Evolutionary conservation across 176 grass and related monocot genomes (phyloP).

Genomic region (Avena atlantica): DNA sequence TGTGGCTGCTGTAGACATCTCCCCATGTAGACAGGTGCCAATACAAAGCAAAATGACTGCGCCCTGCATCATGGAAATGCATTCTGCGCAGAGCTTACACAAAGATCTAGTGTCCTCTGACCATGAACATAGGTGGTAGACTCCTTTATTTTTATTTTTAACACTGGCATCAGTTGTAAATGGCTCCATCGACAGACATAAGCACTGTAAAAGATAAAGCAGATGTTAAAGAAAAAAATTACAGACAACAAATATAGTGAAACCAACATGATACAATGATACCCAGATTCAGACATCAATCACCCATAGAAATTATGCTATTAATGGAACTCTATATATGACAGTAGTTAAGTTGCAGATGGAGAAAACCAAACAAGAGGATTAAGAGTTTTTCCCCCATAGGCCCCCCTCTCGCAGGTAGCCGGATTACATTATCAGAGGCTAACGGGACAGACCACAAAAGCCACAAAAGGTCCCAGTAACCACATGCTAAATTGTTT

Average conservation of each 20-base stretch:
- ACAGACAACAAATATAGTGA: background rate
- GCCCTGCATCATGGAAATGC: constrained; percentile 80
- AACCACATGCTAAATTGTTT: background rate
- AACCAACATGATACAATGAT: background rate
- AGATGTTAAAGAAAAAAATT: constrained; percentile 34
- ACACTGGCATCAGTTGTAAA: constrained; percentile 37
- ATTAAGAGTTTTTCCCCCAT: background rate
- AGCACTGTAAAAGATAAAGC: constrained; percentile 51
- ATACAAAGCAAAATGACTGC: constrained; percentile 81
- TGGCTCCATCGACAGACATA: constrained; percentile 43
- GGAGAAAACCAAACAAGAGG: constrained; percentile 24
- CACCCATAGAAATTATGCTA: background rate
- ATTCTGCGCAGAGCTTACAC: constrained; percentile 69
- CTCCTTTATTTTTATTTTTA: constrained; percentile 47
- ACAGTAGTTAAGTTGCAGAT: background rate
- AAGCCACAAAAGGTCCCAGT: background rate
- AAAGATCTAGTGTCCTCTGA: constrained; percentile 66
- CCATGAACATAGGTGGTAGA: constrained; percentile 69
- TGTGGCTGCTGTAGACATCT: constrained; percentile 74
- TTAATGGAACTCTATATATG: constrained; percentile 19
- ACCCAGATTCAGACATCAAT: background rate
- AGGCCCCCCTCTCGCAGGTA: background rate
- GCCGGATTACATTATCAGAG: background rate
- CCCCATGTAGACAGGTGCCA: constrained; percentile 74
- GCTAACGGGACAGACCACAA: background rate